These are phyloP conservation scores for Orbilia ellipsospora DNA, from an alignment of 2,329 filamentous ascomycete species.

Conservation along the genomic window DNA sequence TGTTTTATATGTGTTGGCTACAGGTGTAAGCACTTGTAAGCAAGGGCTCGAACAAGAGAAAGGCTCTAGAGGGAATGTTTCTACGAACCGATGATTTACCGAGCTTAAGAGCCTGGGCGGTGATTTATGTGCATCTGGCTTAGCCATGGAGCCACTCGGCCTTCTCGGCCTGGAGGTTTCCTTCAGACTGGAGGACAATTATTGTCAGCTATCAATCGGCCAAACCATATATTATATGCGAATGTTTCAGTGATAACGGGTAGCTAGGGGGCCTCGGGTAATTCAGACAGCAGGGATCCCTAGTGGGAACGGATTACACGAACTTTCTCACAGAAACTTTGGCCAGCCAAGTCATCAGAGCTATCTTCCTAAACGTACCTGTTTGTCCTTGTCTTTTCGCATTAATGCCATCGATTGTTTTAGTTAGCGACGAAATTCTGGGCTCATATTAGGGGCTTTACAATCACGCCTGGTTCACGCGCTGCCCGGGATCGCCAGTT, in stretches of 20 bases:
- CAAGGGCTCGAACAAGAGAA: conserved; percentile 13
- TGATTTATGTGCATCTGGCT: not conserved
- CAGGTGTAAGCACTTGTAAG: conserved; percentile 35
- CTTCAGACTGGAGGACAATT: conserved; percentile 27
- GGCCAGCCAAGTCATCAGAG: too few relatives aligned
- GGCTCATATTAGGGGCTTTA: too few relatives aligned
- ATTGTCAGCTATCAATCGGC: conserved; percentile 43
- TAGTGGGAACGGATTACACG: conserved; percentile 18
- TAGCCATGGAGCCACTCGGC: conserved; percentile 41
- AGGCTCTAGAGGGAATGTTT: not conserved
- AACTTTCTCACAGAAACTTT: not conserved
- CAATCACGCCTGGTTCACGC: not conserved
- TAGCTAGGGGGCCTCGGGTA: conserved; percentile 25
- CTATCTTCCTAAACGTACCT: conserved; percentile 9
- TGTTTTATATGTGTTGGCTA: not conserved
- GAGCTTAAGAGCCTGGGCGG: not conserved
- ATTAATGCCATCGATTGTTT: not conserved
- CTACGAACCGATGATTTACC: conserved; percentile 9
- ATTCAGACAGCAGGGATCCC: conserved; percentile 44
- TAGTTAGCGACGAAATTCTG: conserved; percentile 2
- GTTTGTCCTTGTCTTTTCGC: conserved; percentile 17
- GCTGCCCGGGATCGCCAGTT: too few relatives aligned
- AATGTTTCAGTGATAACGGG: conserved; percentile 30
- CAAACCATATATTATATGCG: not conserved
- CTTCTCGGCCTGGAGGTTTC: conserved; percentile 41